Evolutionary conservation across 148 eudicot genomes (phyloP), one percentile per base, ranked within the genome.

Genomic region (Tetragonia tetragonoides): DNA sequence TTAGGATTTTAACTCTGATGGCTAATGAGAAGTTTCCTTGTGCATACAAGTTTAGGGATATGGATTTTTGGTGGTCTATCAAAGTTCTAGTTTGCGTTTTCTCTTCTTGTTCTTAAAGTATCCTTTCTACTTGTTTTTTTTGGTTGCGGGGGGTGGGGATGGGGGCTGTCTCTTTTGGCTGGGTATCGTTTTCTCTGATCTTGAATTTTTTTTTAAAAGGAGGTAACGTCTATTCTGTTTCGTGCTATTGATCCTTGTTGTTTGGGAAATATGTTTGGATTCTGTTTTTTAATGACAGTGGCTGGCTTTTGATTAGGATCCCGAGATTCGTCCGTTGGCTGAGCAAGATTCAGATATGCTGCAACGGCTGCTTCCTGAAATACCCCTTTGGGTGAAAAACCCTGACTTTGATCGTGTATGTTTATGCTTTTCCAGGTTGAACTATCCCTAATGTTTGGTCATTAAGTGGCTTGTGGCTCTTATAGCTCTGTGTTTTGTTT

Each of bases 341-440:
- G 93, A 90, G 84, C 91, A 84, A 83, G 98, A 94, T 81, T 47
- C 91, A 41, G 78, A 84, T 57, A 80, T 77, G 74, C 77, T 94
- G 83, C 93, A 87, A 83, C 80, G 63, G 74, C 68, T 94, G 79
- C 90, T 94, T 80, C 88, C 90, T 79, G 98, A 94, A 86, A 94
- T 92, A 84, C 98, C 97, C 24, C 78, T 79, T 34, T 94, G 97
- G 98, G 94, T 94, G 77, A 94, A 94, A 78, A 87, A 87, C 76
- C 98, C 98, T 51, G 98, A 94, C 68, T 92, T 84, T 87, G 97
- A 94, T 11, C 92, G 98, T 74, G 98, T 94, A 89, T 65, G 97
- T 73, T 68, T 60, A 18, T 65, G 17, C 24, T 69, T 51, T 14
- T 70, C 51, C 23, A 71, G 41, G 56, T 61, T 88, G 23, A 18